Evolutionary conservation across 169 alveolate species (phyloP).

Genomic region (Cryptosporidium viatorum): DNA sequence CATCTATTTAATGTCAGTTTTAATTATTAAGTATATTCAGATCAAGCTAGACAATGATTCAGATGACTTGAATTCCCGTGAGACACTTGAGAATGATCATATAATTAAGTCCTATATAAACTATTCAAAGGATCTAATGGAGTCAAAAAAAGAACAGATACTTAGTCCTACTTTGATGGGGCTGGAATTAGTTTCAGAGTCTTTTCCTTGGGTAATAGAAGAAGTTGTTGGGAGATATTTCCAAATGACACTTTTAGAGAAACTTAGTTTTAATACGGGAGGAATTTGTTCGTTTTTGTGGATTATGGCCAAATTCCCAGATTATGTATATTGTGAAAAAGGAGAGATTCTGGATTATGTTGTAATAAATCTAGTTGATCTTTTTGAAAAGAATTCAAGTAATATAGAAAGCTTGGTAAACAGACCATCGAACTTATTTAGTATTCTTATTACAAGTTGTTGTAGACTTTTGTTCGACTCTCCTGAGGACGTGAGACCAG

Average conservation of each 20-base stretch:
- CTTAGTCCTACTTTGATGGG: conserved; percentile 47
- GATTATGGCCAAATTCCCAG: conserved; percentile 45
- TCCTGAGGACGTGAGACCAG: conserved; percentile 42
- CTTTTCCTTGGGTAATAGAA: conserved; percentile 30
- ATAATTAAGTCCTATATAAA: conserved; percentile 2
- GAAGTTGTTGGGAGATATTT: conserved; percentile 1
- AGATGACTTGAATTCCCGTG: background rate
- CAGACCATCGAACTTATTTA: conserved; percentile 8
- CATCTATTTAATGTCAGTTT: conserved; percentile 22
- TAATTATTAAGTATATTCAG: conserved; percentile 23
- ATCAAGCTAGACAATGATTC: background rate
- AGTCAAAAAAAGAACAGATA: conserved; percentile 16
- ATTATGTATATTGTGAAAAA: conserved; percentile 14
- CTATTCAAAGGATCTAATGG: background rate
- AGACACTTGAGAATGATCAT: background rate
- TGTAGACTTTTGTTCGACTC: conserved; percentile 46
- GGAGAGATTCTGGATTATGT: conserved; percentile 21
- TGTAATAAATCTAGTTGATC: conserved; percentile 1
- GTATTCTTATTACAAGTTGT: conserved; percentile 46
- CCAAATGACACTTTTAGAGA: conserved; percentile 5
- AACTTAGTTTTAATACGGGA: conserved; percentile 6
- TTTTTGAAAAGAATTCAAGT: conserved; percentile 25
- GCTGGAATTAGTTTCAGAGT: conserved; percentile 17
- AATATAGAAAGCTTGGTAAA: background rate
- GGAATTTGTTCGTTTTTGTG: conserved; percentile 55